These are phyloP conservation scores for Coniosporium tulheliwenetii DNA, from an alignment of 2,329 filamentous ascomycete species.

Conservation along the genomic window DNA sequence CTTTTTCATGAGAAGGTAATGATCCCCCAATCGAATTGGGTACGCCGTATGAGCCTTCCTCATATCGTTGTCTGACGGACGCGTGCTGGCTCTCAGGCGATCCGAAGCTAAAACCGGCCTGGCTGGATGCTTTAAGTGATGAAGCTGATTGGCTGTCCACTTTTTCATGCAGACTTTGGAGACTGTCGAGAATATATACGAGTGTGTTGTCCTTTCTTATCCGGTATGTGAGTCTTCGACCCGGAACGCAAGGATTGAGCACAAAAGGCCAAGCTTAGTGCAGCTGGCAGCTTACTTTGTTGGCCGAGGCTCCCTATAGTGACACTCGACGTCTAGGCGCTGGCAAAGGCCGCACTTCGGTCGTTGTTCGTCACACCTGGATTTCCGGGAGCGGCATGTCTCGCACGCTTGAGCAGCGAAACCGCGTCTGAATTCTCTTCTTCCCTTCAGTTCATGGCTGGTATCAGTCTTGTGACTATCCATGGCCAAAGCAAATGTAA, in stretches of 20 bases:
- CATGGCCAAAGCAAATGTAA: no score
- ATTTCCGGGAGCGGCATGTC: constrained; percentile 43
- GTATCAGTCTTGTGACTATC: no score
- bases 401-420: constrained; percentile 43
- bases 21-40: no score
- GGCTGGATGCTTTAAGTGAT: no score
- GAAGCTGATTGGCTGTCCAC: no score
- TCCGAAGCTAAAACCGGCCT: constrained; percentile 10
- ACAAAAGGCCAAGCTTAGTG: no score
- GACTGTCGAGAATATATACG: constrained; percentile 41
- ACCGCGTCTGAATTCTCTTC: no score
- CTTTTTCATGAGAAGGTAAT: constrained; percentile 19
- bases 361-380: constrained; percentile 47
- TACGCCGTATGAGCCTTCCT: no score
- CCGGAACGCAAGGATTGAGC: constrained; percentile 4
- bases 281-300: constrained; percentile 54
- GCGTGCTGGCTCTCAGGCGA: neutral
- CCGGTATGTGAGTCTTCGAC: neutral
- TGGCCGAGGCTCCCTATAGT: constrained; percentile 43
- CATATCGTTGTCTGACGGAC: no score
- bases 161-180: constrained; percentile 40
- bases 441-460: no score
- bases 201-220: constrained; percentile 46
- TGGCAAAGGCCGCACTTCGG: constrained; percentile 47
- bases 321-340: constrained; percentile 41